Evolutionary conservation across 495 filamentous ascomycete species (phyloP).

Genomic region (Aspergillus conjunctus): DNA sequence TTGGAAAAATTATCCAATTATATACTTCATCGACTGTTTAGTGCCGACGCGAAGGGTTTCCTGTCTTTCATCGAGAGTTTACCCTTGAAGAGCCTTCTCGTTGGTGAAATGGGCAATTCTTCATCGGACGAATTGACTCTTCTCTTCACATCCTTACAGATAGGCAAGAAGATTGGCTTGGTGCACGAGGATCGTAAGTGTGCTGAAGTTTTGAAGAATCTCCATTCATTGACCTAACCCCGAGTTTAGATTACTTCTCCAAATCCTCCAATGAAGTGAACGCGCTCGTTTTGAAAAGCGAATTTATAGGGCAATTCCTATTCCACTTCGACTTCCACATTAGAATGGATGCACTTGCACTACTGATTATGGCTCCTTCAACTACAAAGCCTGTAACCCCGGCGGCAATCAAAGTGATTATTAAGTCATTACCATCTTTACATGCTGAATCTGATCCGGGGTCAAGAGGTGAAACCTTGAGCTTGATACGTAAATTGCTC

Average conservation of each 20-base stretch:
- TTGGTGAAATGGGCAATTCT: slow-evolving; percentile 44
- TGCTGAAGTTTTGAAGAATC: not conserved
- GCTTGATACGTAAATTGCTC: slow-evolving; percentile 66
- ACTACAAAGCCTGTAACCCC: slow-evolving; percentile 68
- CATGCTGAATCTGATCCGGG: slow-evolving; percentile 84
- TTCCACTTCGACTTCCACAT: slow-evolving; percentile 65
- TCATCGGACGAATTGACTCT: slow-evolving; percentile 58
- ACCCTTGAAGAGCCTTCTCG: slow-evolving; percentile 41
- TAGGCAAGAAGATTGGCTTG: slow-evolving; percentile 76
- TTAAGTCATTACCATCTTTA: slow-evolving; percentile 63
- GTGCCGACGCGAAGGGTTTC: slow-evolving; percentile 55
- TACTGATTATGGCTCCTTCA: slow-evolving; percentile 69
- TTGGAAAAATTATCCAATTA: slow-evolving; percentile 70
- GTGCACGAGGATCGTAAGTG: slow-evolving; percentile 72
- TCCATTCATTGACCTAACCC: slow-evolving; percentile 21
- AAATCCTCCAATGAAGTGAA: slow-evolving; percentile 23
- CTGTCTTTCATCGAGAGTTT: slow-evolving; percentile 55
- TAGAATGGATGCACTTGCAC: slow-evolving; percentile 72
- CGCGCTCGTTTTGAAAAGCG: slow-evolving; percentile 42
- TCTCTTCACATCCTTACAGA: slow-evolving; percentile 68
- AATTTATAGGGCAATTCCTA: slow-evolving; percentile 52
- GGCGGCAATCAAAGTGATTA: slow-evolving; percentile 59
- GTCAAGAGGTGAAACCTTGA: slow-evolving; percentile 73
- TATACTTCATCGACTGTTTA: slow-evolving; percentile 73
- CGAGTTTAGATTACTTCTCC: slow-evolving; percentile 32